Base-by-base conservation (phyloP, 2,329 filamentous ascomycete species). In the Zarea fungicola region DNA sequence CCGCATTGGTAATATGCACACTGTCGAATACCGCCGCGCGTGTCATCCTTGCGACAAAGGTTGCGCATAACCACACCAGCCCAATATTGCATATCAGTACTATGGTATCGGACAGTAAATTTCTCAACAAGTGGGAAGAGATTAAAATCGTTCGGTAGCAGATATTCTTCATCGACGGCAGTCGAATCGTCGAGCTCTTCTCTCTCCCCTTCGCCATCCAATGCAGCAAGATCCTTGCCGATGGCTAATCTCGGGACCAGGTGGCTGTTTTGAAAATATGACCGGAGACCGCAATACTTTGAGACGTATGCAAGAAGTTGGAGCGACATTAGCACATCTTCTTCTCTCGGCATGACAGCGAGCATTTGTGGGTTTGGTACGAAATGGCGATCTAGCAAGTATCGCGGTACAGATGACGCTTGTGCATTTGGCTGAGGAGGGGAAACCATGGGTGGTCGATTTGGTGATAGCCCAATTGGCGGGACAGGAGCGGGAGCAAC, bases 71-170 rank as follows among this genome's bases (percentile, higher is more conserved):
- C 93, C 14, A 99, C 93, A 54, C 92, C 93, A 16, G 93, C 93
- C 93, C 93, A 99, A 72, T 99, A 99, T 67, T 96, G 92, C 93
- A 99, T 99, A 64, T 96, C 91, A 52, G 89, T 88, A 55, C 88
- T 90, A 69, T 96, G 89, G 63, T 96, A 90, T 55, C 93, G 84
- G 25, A 96, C 89, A 5, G 93, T 99, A 65, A 97, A 99, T 67
- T 96, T 97, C 69, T 99, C 93, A 41, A 99, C 93, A 29, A 99
- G 75, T 3, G 93, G 93, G 70, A 99, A 99, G 56, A 99, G 95
- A 69, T 99, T 99, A 70, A 95, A 92, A 66, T 97, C 89, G 62
- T 97, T 92, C 13, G 91, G 87, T 7, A 95, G 77, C 22, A 95
- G 72, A 63, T 96, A 97, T 66, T 99, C 92, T 60, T 92, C 87